Evolutionary conservation across 257 asterid genomes (phyloP), one percentile per base, ranked within the genome.

Genomic region (Nicotiana sylvestris): DNA sequence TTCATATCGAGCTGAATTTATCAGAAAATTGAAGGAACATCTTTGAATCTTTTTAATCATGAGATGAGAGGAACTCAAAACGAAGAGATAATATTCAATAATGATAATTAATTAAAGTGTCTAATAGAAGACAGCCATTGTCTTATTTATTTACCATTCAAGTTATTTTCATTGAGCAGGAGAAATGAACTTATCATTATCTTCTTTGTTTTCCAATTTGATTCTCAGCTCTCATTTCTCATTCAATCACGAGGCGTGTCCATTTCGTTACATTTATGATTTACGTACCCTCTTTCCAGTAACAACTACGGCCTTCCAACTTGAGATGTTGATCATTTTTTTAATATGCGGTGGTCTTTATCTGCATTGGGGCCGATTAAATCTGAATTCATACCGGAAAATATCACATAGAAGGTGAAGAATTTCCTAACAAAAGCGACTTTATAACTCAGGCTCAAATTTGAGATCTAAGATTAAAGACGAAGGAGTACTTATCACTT

Each of bases 231-330:
- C 58, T 81, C 12, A 67, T 80, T 58, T 55, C 55, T 33, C 16
- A 70, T 82, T 82, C 66, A 77, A 78, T 77, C 80, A 46, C 66
- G 81, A 77, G 46, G 60, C 13, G 18, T 43, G 80, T 30, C 82
- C 29, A 33, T 46, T 61, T 79, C 58, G 35, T 51, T 66, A 27
- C 68, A 77, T 85, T 82, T 58, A 69, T 70, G n/a, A 67, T 58
- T 77, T 46, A 35, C 51, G 51, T 43, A 43, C 58, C 76, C 64
- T 76, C 60, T 78, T 56, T n/a, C 66, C 81, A 53, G 66, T 21
- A 25, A 43, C 79, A 85, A 77, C 77, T 74, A 66, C 68, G 69
- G 37, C 81, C 65, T 85, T 82, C 80, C 82, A 84, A 37, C 43
- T 74, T 49, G 62, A 46, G 62, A 74, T 49, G 43, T 27, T 74